Base-by-base conservation (phyloP, 1,284 basidiomycete genomes). In the Rhizoctonia solani region DNA sequence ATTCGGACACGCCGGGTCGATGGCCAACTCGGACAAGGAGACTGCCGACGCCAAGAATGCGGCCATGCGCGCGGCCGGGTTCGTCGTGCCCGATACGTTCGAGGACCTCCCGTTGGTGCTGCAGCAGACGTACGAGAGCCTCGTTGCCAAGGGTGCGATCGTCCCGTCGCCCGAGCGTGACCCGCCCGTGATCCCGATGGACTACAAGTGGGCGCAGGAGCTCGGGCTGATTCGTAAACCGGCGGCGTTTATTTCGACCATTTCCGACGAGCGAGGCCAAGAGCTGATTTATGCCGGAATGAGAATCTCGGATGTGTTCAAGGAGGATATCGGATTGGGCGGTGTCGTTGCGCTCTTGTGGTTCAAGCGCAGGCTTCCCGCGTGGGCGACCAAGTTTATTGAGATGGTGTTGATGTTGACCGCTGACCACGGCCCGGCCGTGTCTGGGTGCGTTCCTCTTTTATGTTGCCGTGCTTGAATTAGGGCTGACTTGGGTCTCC, bases 361-460 rank as follows among this genome's bases (percentile, higher is more conserved):
- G 96, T 98, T 98, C 88, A 98, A 98, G 85, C 87, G 95, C 74
- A 89, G 80, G 72, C 79, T 95, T 68, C 92, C 91, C 23, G 79
- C 85, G 50, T 93, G 88, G 83, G 92, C 92, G 47, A 87, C 90
- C 78, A 97, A 96, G 82, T 98, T 99, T 83, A 90, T 99, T 78
- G 96, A 99, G 85, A 99, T 98, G 96, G 94, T 98, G 69, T 86
- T 99, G 76, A 97, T 97, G 93, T 85, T 99, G 72, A 98, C 95
- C 25, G 96, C 95, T 73, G 96, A 99, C 80, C 96, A 99, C 81
- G 95, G 93, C 76, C 93, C 93, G n/a, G 93, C 93, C 70, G 90
- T 93, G n/a, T 90, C 88, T 77, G 88, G 83, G 82, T 84, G 73
- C 59, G 80, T 77, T 9, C 11, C 50, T 52, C 52, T 19, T 21